phyloP scores from a whole-genome alignment of 768 basidiomycete species.

The Suillus variegatus region DNA sequence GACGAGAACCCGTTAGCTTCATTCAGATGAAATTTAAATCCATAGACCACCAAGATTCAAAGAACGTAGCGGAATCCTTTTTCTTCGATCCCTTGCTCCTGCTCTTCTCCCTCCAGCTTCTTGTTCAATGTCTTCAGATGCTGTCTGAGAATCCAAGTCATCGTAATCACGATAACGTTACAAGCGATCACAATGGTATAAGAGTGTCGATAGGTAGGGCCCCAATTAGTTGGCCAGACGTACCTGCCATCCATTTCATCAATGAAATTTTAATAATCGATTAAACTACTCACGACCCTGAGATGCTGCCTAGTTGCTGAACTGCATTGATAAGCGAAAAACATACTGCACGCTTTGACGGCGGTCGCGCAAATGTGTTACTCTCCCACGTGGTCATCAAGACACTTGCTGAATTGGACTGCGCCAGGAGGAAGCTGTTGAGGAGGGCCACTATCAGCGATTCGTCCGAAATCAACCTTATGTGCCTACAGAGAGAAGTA shows the following conservation, averaged over 20 bases:
- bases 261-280: slow-evolving; percentile 4
- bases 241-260: slow-evolving; percentile 41
- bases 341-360: slow-evolving; percentile 85
- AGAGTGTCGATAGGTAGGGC: slow-evolving; percentile 66
- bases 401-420: slow-evolving; percentile 71
- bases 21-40: too few relatives aligned
- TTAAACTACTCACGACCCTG: slow-evolving; percentile 64
- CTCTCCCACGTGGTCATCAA: slow-evolving; percentile 56
- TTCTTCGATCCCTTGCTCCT: slow-evolving; percentile 41
- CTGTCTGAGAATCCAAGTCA: slow-evolving; percentile 49
- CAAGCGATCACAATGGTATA: slow-evolving; percentile 73
- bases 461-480: slow-evolving; percentile 9
- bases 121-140: slow-evolving; percentile 32
- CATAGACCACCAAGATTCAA: slow-evolving; percentile 21
- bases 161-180: slow-evolving; percentile 49
- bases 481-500: slow-evolving; percentile 61
- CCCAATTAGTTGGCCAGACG: slow-evolving; percentile 69
- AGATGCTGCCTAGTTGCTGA: slow-evolving; percentile 80
- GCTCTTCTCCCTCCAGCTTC: slow-evolving; percentile 34
- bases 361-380: slow-evolving; percentile 68
- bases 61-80: slow-evolving; percentile 54
- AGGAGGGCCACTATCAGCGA: slow-evolving; percentile 3
- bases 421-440: slow-evolving; percentile 71
- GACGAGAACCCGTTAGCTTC: too few relatives aligned
- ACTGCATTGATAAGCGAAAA: slow-evolving; percentile 80